Evolutionary conservation across 306 rosid species (phyloP), one percentile per base, ranked within the genome.

Genomic region (Castanospermum australe): DNA sequence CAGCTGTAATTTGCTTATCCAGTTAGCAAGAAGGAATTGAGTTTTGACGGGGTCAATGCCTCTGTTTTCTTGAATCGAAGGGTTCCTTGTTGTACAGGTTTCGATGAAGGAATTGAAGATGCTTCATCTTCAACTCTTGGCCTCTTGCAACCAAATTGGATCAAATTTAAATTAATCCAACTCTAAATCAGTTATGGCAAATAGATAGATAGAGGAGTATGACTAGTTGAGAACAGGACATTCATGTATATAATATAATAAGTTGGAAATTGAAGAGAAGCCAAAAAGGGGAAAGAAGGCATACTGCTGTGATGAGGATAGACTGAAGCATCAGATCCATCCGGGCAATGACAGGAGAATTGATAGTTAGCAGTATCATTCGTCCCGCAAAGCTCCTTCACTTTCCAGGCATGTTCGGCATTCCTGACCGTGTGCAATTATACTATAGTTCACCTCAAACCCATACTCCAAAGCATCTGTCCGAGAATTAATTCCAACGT

Each of bases 391-490:
- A 4, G 0, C 0, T 77, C 81, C 81, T 4, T 0, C 7, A 48
- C 25, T 18, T 0, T 13, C 2, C 17, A 0, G 0, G 63, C 80
- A 76, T 4, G 0, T 3, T 1, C 0, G 1, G 64, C 81, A 67
- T 0, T 47, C 8, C 7, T 0, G 6, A 51, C 0, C 7, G 2
- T 3, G 18, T 5, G 25, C 13, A 0, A 17, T n/a, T n/a, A n/a
- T 36, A 0, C 2, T 4, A 22, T 51, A 83, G 0, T 1, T 0
- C 9, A 86, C 81, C 9, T 15, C 21, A 67, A 83, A 83, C 5
- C 79, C 83, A 1, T 0, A 0, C 0, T 0, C 4, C 36, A 57
- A 25, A 18, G 47, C 82, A 0, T 0, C 0, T 0, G 0, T 2
- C 24, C 14, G 15, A 10, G 1, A 6, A n/a, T n/a, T n/a, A n/a